Conservation (phyloP, 192 early-diverging fungal genomes). For the Rhizoclosmatium sp. region DNA sequence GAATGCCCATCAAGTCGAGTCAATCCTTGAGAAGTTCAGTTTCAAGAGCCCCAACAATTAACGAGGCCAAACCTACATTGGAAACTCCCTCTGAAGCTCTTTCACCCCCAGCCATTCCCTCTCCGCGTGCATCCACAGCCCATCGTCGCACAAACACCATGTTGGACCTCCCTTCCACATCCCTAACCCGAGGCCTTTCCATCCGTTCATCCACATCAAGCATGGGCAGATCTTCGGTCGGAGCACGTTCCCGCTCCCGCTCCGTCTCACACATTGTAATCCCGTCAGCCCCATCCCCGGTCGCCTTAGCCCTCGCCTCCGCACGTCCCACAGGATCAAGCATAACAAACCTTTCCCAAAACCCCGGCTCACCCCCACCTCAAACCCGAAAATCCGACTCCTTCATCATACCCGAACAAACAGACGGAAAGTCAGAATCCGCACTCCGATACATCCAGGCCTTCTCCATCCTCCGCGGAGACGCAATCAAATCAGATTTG, state of each 20-base stretch:
- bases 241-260: not conserved
- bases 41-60: too few relatives aligned
- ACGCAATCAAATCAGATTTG: not conserved
- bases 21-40: too few relatives aligned
- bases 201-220: not conserved
- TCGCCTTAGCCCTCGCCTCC: too few relatives aligned
- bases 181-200: not conserved
- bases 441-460: slow-evolving; percentile 18
- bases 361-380: not conserved
- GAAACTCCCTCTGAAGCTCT: too few relatives aligned
- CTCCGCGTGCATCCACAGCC: not conserved
- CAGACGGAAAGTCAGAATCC: not conserved
- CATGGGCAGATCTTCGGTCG: not conserved
- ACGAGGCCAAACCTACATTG: too few relatives aligned
- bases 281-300: too few relatives aligned
- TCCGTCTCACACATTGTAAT: too few relatives aligned
- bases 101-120: not conserved
- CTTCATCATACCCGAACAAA: too few relatives aligned
- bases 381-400: not conserved
- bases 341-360: not conserved
- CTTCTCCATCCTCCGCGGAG: slow-evolving; percentile 5
- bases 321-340: not conserved
- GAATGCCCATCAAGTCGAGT: too few relatives aligned
- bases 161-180: not conserved
- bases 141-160: too few relatives aligned